Evolutionary conservation across 2,329 filamentous ascomycete species (phyloP).

Genomic region (Aphanoascus verrucosus): DNA sequence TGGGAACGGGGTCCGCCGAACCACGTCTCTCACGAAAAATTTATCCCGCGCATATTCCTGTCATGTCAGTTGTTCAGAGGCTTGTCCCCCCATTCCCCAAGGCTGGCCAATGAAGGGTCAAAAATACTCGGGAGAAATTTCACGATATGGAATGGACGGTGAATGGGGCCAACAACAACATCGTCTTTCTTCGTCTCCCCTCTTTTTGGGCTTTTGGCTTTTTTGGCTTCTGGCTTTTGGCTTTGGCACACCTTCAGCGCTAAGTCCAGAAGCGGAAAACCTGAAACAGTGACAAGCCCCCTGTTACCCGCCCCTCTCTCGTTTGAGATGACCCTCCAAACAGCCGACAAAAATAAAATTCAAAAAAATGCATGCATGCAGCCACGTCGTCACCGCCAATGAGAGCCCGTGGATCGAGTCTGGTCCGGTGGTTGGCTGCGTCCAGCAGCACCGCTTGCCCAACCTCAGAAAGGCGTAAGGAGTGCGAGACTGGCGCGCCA

Average conservation of each 20-base stretch:
- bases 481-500: background rate
- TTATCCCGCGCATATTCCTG: background rate
- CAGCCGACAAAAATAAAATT: constrained; percentile 11
- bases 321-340: constrained; percentile 10
- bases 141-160: background rate
- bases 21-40: no score
- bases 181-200: no score
- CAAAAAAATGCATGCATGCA: background rate
- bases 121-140: background rate
- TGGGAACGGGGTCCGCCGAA: no score
- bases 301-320: background rate
- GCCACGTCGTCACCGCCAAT: constrained; percentile 1
- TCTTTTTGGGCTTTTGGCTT: no score
- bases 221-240: no score
- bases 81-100: background rate
- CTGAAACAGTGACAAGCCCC: constrained; percentile 9
- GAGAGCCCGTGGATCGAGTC: background rate
- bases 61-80: background rate
- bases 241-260: background rate
- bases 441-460: background rate
- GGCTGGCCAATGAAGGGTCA: background rate
- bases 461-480: background rate
- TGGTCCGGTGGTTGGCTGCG: background rate
- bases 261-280: background rate
- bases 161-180: no score